A percentile compares a stretch with the other conserved stretches of the same genome.
Conservation (phyloP, 2,329 filamentous ascomycete genomes). For the Sporothrix euskadiensis region DNA sequence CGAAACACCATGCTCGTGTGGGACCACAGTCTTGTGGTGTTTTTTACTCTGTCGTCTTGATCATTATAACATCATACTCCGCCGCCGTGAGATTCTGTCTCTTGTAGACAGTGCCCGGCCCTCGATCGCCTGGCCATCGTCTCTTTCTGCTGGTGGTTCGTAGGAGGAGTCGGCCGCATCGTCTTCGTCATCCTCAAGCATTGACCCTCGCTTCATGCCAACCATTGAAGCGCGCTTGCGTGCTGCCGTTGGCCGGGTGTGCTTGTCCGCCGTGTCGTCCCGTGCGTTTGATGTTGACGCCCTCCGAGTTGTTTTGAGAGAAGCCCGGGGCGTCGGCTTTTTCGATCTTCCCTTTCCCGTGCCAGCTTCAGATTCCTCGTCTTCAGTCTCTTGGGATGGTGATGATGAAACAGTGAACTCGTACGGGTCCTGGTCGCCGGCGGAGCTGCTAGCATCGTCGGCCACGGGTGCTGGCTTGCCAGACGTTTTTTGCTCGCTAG, state of each 20-base stretch:
- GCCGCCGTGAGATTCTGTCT: constrained; percentile 48
- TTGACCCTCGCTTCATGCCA: constrained; percentile 40
- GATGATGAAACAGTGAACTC: constrained; percentile 56
- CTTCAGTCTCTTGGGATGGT: constrained; percentile 20
- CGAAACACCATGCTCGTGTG: constrained; percentile 19
- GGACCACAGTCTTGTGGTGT: background rate
- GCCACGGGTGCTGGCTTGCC: background rate
- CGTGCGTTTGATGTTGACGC: constrained; percentile 18
- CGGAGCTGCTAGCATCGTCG: background rate
- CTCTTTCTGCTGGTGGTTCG: constrained; percentile 34
- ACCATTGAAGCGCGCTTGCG: constrained; percentile 50
- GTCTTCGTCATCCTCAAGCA: constrained; percentile 39
- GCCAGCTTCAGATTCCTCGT: constrained; percentile 14
- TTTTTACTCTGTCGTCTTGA: constrained; percentile 14
- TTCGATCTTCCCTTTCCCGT: constrained; percentile 1
- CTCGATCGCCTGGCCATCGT: constrained; percentile 24
- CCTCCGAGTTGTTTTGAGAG: constrained; percentile 25
- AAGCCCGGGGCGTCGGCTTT: background rate
- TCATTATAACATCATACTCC: constrained; percentile 61
- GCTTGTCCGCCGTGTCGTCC: constrained; percentile 29
- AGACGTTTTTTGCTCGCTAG: background rate
- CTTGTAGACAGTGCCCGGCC: constrained; percentile 33
- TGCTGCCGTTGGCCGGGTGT: constrained; percentile 34
- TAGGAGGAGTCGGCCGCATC: constrained; percentile 39
- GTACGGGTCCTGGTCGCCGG: constrained; percentile 49